Base-by-base conservation (phyloP, 225 moss, liverwort and hornwort species). In the Neckera pumila region DNA sequence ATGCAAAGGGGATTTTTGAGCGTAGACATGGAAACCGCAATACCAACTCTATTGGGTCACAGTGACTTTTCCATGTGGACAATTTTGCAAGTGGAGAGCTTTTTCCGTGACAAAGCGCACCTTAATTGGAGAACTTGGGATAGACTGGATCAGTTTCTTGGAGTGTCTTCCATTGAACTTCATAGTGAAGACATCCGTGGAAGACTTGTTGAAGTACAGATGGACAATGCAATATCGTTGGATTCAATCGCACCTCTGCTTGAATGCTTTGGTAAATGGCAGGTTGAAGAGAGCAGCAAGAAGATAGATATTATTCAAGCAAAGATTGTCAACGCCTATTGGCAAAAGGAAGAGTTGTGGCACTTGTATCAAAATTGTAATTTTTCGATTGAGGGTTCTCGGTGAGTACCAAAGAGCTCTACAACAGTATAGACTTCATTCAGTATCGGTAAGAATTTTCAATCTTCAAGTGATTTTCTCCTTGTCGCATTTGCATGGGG, bases 401-500 rank as follows among this genome's bases (percentile, higher is more conserved):
- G 2, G 0, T 11, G 4, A n/a, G n/a, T 21, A 67, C 12, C 1
- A 0, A 67, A 5, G 22, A 21, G 67, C n/a, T n/a, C n/a, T 67
- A 67, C 7, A 4, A 12, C 4, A 67, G 0, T 67, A 67, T n/a
- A 1, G n/a, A 67, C 12, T 4, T 67, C 67, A 6, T 3, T 21
- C 7, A 67, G 0, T 67, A 12, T n/a, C 0, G 22, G 12, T 67
- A n/a, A 67, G 67, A 6, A 22, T 21, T 4, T n/a, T 6, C n/a
- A 21, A 4, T 3, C 66, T 1, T 12, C 0, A 7, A 67, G 0
- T n/a, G n/a, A n/a, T 12, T 12, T n/a, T 20, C 7, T n/a, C 7
- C 21, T 34, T 18, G 10, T n/a, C 1, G 1, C 11, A 5, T 65
- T 4, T 64, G 9, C 33, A 2, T 30, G n/a, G n/a, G n/a, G 7